Conservation (phyloP, 495 filamentous ascomycete genomes). For the Annulohypoxylon maeteangense region DNA sequence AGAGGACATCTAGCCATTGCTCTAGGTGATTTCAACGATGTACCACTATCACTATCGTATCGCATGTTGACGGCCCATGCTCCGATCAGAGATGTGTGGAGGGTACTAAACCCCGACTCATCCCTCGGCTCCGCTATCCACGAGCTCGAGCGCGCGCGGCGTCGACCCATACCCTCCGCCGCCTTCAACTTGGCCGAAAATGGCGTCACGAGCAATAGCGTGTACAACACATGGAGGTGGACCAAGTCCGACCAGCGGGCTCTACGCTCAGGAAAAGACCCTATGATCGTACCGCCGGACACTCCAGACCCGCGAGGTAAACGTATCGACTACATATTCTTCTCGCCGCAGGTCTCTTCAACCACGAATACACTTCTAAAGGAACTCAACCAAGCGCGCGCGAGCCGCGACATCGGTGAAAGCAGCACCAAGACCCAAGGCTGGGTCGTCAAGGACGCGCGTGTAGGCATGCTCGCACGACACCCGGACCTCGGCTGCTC, state of each 20-base stretch:
- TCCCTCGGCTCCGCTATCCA: conserved; percentile 76
- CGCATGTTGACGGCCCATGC: conserved; percentile 81
- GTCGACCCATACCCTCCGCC: conserved; percentile 70
- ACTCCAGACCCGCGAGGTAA: conserved; percentile 77
- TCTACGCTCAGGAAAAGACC: conserved; percentile 58
- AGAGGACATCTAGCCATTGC: conserved; percentile 86
- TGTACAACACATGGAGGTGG: conserved; percentile 96
- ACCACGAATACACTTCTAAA: conserved; percentile 29
- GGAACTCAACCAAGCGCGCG: conserved; percentile 20
- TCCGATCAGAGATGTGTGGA: conserved; percentile 85
- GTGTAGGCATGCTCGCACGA: conserved; percentile 82
- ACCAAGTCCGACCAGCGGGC: conserved; percentile 68
- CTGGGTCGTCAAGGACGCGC: conserved; percentile 75
- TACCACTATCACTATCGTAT: conserved; percentile 87
- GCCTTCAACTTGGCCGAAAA: conserved; percentile 80
- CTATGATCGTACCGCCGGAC: conserved; percentile 64
- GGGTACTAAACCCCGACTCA: conserved; percentile 79
- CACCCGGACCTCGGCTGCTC: conserved; percentile 86
- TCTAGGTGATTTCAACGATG: conserved; percentile 95
- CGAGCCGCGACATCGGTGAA: conserved; percentile 38
- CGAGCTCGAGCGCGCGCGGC: conserved; percentile 67
- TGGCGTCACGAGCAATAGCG: conserved; percentile 87
- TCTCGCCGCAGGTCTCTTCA: conserved; percentile 43
- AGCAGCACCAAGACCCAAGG: conserved; percentile 44
- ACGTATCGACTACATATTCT: conserved; percentile 95